Evolutionary conservation across 1,284 basidiomycete species (phyloP).

Genomic region (Abortiporus biennis): DNA sequence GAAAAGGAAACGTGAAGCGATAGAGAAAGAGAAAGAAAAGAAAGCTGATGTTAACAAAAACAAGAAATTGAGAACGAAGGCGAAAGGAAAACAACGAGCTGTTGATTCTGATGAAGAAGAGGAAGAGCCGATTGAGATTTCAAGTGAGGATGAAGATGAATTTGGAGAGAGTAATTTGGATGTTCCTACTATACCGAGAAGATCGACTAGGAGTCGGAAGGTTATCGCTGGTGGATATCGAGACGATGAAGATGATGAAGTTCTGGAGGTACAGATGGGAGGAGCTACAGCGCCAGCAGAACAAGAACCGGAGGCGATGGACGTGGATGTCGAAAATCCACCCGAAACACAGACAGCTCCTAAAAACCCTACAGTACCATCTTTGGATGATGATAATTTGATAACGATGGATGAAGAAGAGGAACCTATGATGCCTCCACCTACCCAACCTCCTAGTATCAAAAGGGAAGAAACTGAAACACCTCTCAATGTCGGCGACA

Average conservation of each 20-base stretch:
- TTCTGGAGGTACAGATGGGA: no score
- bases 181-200: conserved; percentile 7
- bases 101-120: conserved; percentile 13
- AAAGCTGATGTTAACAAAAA: conserved; percentile 12
- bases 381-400: conserved; percentile 9
- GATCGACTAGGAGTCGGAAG: conserved; percentile 19
- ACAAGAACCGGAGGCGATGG: neutral
- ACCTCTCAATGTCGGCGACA: neutral
- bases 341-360: neutral
- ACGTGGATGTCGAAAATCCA: conserved; percentile 12
- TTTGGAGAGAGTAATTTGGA: conserved; percentile 21
- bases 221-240: conserved; percentile 18
- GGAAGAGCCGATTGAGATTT: conserved; percentile 21
- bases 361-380: neutral
- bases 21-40: conserved; percentile 8
- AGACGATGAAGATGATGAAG: conserved; percentile 19
- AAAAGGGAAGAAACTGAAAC: conserved; percentile 11
- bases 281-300: conserved; percentile 2
- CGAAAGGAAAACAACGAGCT: conserved; percentile 31
- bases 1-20: conserved; percentile 9
- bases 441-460: conserved; percentile 4
- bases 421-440: no score
- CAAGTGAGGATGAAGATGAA: conserved; percentile 19
- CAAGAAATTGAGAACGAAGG: conserved; percentile 39
- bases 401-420: conserved; percentile 13